Percentiles rank a stretch among this genome's conserved stretches.
Conservation (phyloP, 192 early-diverging fungal species). For the Geranomyces michiganensis region DNA sequence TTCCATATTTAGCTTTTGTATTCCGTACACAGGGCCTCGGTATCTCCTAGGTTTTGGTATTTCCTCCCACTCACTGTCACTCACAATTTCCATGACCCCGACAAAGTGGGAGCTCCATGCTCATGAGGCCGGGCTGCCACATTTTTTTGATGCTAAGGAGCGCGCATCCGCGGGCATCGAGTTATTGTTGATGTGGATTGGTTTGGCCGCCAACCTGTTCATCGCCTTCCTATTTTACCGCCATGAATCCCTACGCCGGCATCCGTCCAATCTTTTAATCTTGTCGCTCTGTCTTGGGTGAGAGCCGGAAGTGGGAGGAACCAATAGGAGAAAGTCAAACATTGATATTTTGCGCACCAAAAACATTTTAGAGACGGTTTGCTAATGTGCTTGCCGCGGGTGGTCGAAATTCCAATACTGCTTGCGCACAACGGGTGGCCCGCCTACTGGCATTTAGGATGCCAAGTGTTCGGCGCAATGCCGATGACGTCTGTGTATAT, state of each 20-base stretch:
- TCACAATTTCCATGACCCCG: too few species aligned
- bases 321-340: too few species aligned
- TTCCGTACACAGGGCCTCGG: too few species aligned
- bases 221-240: neutral
- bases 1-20: too few species aligned
- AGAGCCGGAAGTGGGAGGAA: neutral
- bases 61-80: too few species aligned
- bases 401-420: neutral
- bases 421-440: neutral
- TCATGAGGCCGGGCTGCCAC: too few species aligned
- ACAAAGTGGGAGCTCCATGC: too few species aligned
- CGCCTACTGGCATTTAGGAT: neutral
- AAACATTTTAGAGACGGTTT: neutral
- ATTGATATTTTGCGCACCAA: too few species aligned
- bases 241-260: neutral
- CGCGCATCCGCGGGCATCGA: neutral
- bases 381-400: neutral
- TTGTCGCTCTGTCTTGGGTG: neutral
- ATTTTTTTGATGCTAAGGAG: neutral
- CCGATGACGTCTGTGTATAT: neutral
- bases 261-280: constrained; percentile 7
- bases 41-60: too few species aligned
- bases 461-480: constrained; percentile 5
- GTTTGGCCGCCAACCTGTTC: neutral
- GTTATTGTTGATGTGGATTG: neutral